phyloP scores from a whole-genome alignment of 495 filamentous ascomycete genomes.

The Podospora conica region DNA sequence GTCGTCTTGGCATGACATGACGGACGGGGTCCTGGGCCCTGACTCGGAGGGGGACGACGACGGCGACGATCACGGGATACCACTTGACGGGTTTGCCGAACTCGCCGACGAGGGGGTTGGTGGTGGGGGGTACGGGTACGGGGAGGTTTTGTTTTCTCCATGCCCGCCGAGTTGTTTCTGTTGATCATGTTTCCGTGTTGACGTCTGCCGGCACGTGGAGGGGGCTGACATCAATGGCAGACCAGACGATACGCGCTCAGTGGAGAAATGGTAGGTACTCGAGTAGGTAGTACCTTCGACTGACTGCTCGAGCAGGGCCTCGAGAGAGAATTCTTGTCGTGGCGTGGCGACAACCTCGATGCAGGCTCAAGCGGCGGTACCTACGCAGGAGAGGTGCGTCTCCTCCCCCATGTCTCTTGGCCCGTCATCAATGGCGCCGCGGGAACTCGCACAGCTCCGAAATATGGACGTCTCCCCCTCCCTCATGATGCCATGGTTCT shows the following conservation, averaged over 20 bases:
- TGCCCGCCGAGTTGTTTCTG: not conserved
- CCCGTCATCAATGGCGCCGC: not conserved
- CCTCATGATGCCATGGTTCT: not conserved
- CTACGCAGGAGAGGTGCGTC: too few relatives aligned
- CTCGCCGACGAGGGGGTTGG: not conserved
- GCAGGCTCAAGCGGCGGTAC: not conserved
- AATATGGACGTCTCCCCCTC: not conserved
- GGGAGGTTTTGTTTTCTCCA: not conserved
- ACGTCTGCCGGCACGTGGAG: not conserved
- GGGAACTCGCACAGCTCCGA: not conserved
- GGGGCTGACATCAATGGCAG: not conserved
- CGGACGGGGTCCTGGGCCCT: not conserved
- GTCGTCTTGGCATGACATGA: not conserved
- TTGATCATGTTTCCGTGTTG: not conserved
- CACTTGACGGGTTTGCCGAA: not conserved
- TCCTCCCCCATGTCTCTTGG: not conserved
- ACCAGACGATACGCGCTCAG: not conserved
- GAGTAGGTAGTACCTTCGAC: not conserved
- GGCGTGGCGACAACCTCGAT: not conserved
- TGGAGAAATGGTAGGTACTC: not conserved
- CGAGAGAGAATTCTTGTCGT: not conserved
- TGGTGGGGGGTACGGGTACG: not conserved
- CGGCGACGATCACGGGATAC: not conserved
- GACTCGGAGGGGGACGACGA: not conserved
- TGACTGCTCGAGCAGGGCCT: not conserved